phyloP scores from a whole-genome alignment of 345 rosid genomes.

The Rhizophora mangle region DNA sequence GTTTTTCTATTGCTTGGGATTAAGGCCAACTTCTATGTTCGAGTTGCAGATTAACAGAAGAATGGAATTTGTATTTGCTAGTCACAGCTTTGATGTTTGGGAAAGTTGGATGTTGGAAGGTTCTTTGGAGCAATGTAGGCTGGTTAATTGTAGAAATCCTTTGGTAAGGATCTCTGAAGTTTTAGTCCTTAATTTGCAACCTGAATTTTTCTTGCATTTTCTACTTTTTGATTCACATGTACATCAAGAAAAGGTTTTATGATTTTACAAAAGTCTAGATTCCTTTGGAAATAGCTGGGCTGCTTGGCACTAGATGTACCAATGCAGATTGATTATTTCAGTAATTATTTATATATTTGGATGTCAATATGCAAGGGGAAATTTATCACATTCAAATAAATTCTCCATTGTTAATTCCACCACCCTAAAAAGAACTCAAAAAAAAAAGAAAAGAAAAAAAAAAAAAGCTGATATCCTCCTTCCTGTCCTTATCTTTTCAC shows the following conservation, averaged over 20 bases:
- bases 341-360: too few species aligned
- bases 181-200: not conserved
- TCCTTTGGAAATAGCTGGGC: too few species aligned
- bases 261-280: not conserved
- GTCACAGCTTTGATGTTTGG: conserved; percentile 99
- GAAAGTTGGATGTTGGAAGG: conserved; percentile 98
- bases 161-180: conserved; percentile 37
- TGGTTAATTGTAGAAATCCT: conserved; percentile 86
- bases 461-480: too few species aligned
- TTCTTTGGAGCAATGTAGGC: conserved; percentile 79
- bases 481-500: too few species aligned
- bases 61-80: conserved; percentile 95
- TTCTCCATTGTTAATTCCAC: too few species aligned
- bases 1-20: not conserved
- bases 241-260: not conserved
- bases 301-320: too few species aligned
- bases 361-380: too few species aligned
- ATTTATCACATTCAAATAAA: too few species aligned
- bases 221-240: not conserved
- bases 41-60: conserved; percentile 80
- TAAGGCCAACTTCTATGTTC: conserved; percentile 9
- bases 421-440: too few species aligned
- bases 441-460: too few species aligned
- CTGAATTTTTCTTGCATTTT: not conserved
- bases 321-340: too few species aligned